These are phyloP conservation scores for Vitis vinifera DNA, from an alignment of 164 flowering plant species.

Conservation along the genomic window ASM3070453v1 NC_081820.1:4353001-4353500, in stretches of 20 bases:
- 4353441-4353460: neutral
- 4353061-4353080: no score
- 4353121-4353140: neutral
- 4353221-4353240: neutral
- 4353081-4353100: no score
- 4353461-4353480: neutral
- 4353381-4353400: neutral
- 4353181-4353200: neutral
- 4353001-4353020: neutral
- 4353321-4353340: neutral
- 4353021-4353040: neutral
- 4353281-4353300: neutral
- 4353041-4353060: neutral
- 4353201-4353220: neutral
- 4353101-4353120: no score
- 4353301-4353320: neutral
- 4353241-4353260: neutral
- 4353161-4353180: conserved; percentile 1
- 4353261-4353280: neutral
- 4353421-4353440: neutral
- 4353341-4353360: neutral
- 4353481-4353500: neutral
- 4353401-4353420: neutral
- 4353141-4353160: neutral
- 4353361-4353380: neutral